Conservation (phyloP, 768 basidiomycete genomes). For the Mycena epipterygia region DNA sequence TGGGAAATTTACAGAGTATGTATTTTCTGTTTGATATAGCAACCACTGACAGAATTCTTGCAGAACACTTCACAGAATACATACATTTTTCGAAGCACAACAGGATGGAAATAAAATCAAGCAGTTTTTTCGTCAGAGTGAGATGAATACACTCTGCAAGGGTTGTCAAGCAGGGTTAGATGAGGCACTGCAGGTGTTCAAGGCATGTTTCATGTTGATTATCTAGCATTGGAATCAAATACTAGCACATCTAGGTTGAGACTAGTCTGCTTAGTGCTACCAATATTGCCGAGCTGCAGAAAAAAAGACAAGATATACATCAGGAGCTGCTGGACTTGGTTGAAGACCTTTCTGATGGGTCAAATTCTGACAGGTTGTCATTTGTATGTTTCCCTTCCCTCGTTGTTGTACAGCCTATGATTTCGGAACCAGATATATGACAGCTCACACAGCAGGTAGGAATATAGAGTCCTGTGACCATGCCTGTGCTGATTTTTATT, state of each 20-base stretch:
- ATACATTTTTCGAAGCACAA: background rate
- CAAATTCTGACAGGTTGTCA: background rate
- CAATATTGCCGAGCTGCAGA: background rate
- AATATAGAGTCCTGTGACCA: too few species aligned
- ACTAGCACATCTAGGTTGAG: background rate
- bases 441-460: background rate
- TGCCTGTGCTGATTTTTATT: background rate
- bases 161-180: background rate
- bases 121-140: background rate
- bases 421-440: background rate
- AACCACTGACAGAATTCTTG: background rate
- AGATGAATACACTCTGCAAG: background rate
- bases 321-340: background rate
- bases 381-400: background rate
- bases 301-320: background rate
- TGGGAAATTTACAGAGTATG: conserved; percentile 8
- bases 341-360: background rate
- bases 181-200: background rate
- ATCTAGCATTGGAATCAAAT: background rate
- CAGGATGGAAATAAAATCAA: background rate
- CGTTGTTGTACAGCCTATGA: background rate
- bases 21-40: background rate
- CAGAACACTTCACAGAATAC: conserved; percentile 2
- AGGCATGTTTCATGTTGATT: background rate
- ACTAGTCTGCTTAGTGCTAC: too few species aligned